Evolutionary conservation across 176 grass and related monocot species (phyloP).

Genomic region (Triticum turgidum): DNA sequence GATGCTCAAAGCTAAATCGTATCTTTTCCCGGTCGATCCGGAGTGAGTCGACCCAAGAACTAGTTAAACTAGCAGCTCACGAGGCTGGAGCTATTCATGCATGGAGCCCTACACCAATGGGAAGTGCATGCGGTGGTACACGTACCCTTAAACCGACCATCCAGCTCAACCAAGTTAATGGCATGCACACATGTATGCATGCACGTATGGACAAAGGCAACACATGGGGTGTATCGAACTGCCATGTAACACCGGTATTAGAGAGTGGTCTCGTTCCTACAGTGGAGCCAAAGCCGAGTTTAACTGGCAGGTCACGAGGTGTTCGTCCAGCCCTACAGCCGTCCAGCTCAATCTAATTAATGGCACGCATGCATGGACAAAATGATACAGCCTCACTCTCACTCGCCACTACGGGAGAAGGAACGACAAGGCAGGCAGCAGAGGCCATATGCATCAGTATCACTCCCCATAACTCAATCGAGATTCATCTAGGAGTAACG

Average conservation of each 20-base stretch:
- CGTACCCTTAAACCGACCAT: background rate
- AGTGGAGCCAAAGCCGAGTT: background rate
- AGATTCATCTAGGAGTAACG: background rate
- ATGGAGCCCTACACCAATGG: background rate
- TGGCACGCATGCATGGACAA: background rate
- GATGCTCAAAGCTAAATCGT: background rate
- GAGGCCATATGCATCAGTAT: too few species aligned
- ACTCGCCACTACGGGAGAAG: background rate
- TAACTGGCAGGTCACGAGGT: background rate
- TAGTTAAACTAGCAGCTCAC: background rate
- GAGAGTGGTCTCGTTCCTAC: background rate
- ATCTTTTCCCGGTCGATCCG: background rate
- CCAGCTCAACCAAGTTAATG: background rate
- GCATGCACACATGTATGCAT: background rate
- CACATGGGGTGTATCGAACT: background rate
- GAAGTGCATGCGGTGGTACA: background rate
- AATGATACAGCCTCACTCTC: background rate
- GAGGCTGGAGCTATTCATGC: background rate
- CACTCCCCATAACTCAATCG: constrained; percentile 7
- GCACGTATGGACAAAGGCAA: background rate
- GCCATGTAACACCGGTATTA: background rate
- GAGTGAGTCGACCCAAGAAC: background rate
- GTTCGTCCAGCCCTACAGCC: background rate
- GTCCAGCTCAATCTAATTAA: background rate
- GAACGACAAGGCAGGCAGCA: too few species aligned